Conservation (phyloP, 78 protist genomes). For the Polysphondylium violaceum region DNA sequence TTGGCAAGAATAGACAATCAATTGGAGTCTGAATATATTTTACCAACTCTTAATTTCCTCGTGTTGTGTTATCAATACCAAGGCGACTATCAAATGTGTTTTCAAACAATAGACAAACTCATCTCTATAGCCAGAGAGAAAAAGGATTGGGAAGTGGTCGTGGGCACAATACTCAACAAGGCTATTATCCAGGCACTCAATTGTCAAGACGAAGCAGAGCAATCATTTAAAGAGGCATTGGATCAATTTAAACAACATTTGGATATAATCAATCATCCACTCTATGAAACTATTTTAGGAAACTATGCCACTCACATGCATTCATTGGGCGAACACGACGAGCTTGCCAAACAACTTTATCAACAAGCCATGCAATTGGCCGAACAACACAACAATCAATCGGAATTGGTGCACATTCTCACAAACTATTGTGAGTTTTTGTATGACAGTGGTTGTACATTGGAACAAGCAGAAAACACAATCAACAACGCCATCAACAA, state of each 20-base stretch:
- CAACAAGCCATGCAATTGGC: conserved; percentile 6
- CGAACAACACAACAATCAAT: conserved; percentile 6
- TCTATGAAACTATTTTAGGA: conserved; percentile 27
- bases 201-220: conserved; percentile 29
- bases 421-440: conserved; percentile 55
- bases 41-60: conserved; percentile 39
- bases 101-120: background rate
- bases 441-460: conserved; percentile 49
- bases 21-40: conserved; percentile 7
- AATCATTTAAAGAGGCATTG: conserved; percentile 11
- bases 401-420: conserved; percentile 31
- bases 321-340: conserved; percentile 35
- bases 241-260: conserved; percentile 10
- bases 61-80: conserved; percentile 30
- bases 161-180: conserved; percentile 34
- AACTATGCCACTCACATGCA: conserved; percentile 59
- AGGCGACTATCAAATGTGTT: conserved; percentile 26
- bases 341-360: conserved; percentile 27
- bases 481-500: background rate
- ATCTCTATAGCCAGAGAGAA: conserved; percentile 1
- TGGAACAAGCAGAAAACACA: conserved; percentile 22
- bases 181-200: conserved; percentile 29
- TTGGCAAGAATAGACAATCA: conserved; percentile 2
- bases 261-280: background rate
- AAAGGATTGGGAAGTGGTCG: background rate